Evolutionary conservation across 2,329 filamentous ascomycete genomes (phyloP), one percentile per base, ranked within the genome.

Genomic region (Paraconiothyrium brasiliense): DNA sequence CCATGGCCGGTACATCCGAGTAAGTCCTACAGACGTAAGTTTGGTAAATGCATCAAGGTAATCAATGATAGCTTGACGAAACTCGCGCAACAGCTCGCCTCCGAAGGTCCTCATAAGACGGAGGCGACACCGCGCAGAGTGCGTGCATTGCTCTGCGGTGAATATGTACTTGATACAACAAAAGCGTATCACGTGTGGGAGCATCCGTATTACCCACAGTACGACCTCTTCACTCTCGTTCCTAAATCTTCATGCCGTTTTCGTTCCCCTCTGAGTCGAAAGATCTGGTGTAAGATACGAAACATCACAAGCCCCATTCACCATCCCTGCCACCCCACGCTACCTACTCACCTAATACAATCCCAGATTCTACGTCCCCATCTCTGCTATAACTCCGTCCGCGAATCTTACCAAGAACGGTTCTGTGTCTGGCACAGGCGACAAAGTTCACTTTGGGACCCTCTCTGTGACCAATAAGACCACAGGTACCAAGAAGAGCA

Each of bases 41-140:
- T 20, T 20, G 39, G 39, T 41, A n/a, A 39, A 24, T 44, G 14
- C 10, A 9, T 56, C 10, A 56, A n/a, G 20, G 9, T 30, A 59
- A 10, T 37, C 43, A 34, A 58, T 39, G 27, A 27, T 54, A 82
- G 79, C 65, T 75, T 82, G 24, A 67, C 69, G 11, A 73, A 77
- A 22, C 74, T 83, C 24, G 81, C 81, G 56, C 69, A 79, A 62
- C 79, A 76, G 56, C 77, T 83, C 34, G 74, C 71, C 16, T 71
- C 73, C 3, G 65, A 80, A 22, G 81, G 81, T 0, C 81, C 81
- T 1, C 63, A 72, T 56, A 76, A 67, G 39, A 58, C 63, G 7
- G 64, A 75, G 41, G 52, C 48, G 11, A 77, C 76, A 3, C 59
- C 70, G 2, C 72, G 75, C 13, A 75, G 76, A 16, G 69, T 79